Percentiles rank a stretch among this genome's conserved stretches.
phyloP scores from a whole-genome alignment of 805 yeast genomes.

The Teunomyces stri region DNA sequence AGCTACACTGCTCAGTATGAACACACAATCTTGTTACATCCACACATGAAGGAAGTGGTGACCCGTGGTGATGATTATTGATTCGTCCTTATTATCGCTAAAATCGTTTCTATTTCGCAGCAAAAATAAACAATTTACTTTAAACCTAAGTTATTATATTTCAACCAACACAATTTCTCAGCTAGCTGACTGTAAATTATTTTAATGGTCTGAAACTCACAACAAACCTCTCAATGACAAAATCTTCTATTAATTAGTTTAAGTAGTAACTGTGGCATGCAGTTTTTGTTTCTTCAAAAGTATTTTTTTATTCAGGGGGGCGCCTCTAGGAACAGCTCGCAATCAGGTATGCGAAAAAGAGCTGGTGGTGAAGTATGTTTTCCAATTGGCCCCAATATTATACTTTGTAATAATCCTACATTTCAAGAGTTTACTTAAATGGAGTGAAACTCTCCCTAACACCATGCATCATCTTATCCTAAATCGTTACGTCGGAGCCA shows the following conservation, averaged over 20 bases:
- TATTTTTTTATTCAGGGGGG: neutral
- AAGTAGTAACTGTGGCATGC: neutral
- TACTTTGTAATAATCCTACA: neutral
- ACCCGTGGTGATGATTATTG: slow-evolving; percentile 93
- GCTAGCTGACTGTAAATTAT: too few relatives aligned
- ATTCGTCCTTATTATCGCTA: neutral
- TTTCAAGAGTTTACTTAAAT: neutral
- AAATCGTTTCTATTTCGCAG: neutral
- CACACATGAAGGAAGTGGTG: slow-evolving; percentile 89
- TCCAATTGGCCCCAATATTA: neutral
- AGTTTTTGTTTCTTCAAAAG: neutral
- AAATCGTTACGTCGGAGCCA: too few relatives aligned
- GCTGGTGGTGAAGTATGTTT: neutral
- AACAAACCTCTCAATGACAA: too few relatives aligned
- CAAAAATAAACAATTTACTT: neutral
- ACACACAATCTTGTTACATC: slow-evolving; percentile 88
- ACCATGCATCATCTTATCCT: too few relatives aligned
- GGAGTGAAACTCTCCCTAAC: too few relatives aligned
- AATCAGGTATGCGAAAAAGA: too few relatives aligned
- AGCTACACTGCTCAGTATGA: slow-evolving; percentile 95
- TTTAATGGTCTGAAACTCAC: too few relatives aligned
- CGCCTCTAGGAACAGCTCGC: neutral
- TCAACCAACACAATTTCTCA: too few relatives aligned
- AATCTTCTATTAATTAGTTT: too few relatives aligned
- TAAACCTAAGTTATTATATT: too few relatives aligned